Evolutionary conservation across 257 asterid species (phyloP).

Genomic region (Solanum pinnatisectum): DNA sequence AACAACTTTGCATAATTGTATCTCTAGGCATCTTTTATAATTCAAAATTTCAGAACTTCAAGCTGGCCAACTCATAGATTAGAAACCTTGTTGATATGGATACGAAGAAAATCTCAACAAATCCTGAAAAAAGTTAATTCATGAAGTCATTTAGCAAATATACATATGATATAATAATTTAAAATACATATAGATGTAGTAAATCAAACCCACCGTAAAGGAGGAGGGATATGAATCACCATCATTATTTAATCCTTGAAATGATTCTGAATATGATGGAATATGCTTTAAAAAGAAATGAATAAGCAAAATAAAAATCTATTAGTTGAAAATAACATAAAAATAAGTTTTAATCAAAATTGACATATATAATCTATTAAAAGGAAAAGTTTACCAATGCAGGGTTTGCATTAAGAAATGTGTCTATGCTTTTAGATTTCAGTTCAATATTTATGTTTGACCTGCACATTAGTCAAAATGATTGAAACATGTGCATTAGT

Average conservation of each 20-base stretch:
- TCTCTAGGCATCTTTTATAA: background rate
- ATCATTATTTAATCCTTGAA: background rate
- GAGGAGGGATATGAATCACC: background rate
- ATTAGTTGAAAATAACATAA: background rate
- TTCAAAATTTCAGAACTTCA: background rate
- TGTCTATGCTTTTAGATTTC: too few species aligned
- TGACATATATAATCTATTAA: background rate
- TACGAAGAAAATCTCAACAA: background rate
- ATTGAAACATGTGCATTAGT: too few species aligned
- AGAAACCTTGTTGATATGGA: background rate
- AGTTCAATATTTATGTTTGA: too few species aligned
- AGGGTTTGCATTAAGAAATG: background rate
- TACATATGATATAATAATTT: background rate
- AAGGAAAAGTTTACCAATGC: background rate
- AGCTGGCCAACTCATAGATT: background rate
- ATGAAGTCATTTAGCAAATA: background rate
- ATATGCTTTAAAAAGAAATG: background rate
- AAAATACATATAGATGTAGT: background rate
- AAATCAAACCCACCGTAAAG: background rate
- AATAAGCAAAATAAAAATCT: background rate
- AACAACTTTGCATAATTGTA: background rate
- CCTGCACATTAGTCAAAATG: too few species aligned
- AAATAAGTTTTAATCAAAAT: background rate
- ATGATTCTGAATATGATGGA: background rate
- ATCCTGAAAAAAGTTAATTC: background rate